Conservation (phyloP, 345 rosid species). For the Euclidium syriacum region DNA sequence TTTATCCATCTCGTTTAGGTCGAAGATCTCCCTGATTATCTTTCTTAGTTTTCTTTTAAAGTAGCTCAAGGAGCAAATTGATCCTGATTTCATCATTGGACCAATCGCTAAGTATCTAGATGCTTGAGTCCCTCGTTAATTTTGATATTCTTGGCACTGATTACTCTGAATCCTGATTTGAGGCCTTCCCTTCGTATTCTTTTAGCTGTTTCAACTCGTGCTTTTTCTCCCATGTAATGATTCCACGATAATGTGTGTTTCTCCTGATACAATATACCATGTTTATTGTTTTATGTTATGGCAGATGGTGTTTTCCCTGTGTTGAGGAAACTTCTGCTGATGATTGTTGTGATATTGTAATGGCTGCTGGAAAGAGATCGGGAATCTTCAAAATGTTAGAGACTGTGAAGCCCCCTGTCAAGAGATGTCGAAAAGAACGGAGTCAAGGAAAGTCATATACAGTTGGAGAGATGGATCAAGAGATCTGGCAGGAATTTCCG, state of each 20-base stretch:
- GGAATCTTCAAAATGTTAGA: slow-evolving; percentile 61
- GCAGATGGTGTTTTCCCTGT: slow-evolving; percentile 67
- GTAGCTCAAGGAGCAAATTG: slow-evolving; percentile 5
- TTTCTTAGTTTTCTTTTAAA: neutral
- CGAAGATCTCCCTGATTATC: neutral
- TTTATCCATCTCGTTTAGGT: neutral
- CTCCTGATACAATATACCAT: neutral
- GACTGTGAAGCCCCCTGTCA: slow-evolving; percentile 63
- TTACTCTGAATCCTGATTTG: neutral
- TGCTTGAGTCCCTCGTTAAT: neutral
- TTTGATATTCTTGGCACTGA: neutral
- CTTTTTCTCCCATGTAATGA: neutral
- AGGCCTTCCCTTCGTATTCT: neutral
- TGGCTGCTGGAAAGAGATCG: slow-evolving; percentile 73
- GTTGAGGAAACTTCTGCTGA: slow-evolving; percentile 54
- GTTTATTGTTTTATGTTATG: neutral
- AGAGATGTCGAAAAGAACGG: slow-evolving; percentile 68
- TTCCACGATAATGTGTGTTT: neutral
- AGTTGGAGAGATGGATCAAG: slow-evolving; percentile 65
- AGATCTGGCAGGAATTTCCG: slow-evolving; percentile 91
- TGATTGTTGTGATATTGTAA: slow-evolving; percentile 59
- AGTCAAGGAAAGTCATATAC: slow-evolving; percentile 45
- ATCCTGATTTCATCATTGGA: neutral
- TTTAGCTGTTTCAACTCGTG: neutral
- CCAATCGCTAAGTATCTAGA: neutral